Conservation (phyloP, 192 early-diverging fungal species). For the Backusella psychrophila region DNA sequence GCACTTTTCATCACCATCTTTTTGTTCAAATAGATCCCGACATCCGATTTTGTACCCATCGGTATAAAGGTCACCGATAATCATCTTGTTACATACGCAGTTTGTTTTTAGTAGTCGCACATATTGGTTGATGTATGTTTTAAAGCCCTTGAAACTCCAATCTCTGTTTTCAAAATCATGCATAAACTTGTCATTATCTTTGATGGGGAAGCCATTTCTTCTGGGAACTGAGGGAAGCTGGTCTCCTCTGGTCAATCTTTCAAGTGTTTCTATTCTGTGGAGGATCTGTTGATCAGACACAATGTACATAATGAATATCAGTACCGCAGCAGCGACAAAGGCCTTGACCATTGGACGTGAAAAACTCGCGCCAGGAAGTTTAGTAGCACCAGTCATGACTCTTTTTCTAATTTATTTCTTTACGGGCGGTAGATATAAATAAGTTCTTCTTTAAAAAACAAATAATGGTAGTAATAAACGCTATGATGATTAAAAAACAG, state of each 20-base stretch:
- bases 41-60: constrained; percentile 9
- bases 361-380: background rate
- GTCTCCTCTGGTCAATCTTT: background rate
- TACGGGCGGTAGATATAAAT: background rate
- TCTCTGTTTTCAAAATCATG: background rate
- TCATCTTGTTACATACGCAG: background rate
- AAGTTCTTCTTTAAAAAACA: background rate
- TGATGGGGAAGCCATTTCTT: background rate
- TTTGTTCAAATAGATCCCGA: background rate
- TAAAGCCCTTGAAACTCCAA: background rate
- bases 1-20: background rate
- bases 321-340: background rate
- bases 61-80: background rate
- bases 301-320: background rate
- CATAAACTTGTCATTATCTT: background rate
- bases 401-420: background rate
- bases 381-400: background rate
- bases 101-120: background rate
- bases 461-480: background rate
- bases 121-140: background rate
- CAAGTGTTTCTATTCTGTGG: background rate
- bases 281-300: background rate
- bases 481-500: background rate
- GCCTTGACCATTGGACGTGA: background rate
- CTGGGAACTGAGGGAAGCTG: background rate